Evolutionary conservation across 768 basidiomycete species (phyloP), one percentile per base, ranked within the genome.

Genomic region (Suillus weaverae): DNA sequence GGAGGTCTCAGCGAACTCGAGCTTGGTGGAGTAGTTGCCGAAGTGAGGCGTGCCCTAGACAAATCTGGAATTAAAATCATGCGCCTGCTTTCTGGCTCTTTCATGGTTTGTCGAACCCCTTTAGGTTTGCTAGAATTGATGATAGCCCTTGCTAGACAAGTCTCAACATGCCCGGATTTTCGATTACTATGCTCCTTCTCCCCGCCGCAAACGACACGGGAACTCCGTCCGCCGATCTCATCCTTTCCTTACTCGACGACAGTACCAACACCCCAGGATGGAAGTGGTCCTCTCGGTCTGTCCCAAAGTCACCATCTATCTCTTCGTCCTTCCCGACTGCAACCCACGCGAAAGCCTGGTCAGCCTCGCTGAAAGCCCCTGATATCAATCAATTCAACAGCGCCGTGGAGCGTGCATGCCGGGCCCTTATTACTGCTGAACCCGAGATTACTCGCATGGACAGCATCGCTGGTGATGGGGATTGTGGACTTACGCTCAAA

Each of bases 151-250:
- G 70, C 41, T 74, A 90, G 94, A 95, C 93, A 30, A 92, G 90
- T 64, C 83, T 97, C 68, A 95, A 94, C 76, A 95, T 95, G 92
- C 92, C 94, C 36, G 95, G 95, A 3, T 92, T 96, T 74, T 95
- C 93, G 18, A 79, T 97, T 65, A 91, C 93, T 1, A 81, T 95
- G 20, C 81, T 95, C 18, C 84, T 93, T 10, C 85, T 97, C 11
- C 91, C 95, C 0, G 72, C 77, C 36, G 57, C 77, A 53, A 66
- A 78, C 46, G 81, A 83, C 32, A 62, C 76, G 1, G 71, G 74
- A 43, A 76, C 79, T 1, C 80, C 84, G 8, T 70, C 78, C 7
- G 63, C 76, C 3, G 74, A 79, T 48, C 63, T 81, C 2, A 71
- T 94, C 57, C 81, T 94, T 20, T 85, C 85, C 26, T 84, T 92